Base-by-base conservation (phyloP, 345 rosid species). In the rapeseed (Brassica napus) region DNA sequence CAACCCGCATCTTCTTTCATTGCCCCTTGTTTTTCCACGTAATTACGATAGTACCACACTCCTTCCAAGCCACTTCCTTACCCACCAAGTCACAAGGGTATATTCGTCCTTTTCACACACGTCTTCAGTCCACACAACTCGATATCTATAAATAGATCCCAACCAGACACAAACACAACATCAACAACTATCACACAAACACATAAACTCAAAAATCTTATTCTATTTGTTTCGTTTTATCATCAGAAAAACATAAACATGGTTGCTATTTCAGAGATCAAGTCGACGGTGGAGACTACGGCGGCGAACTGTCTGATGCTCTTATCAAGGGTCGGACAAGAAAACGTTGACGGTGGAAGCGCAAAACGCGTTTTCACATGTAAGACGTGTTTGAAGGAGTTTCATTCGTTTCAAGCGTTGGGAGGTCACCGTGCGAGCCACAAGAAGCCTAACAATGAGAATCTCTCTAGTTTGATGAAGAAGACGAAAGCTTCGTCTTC, bases 381-480 rank as follows among this genome's bases (percentile, higher is more conserved):
- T 89, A 94, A 91, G 79, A 92, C 97, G 26, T 94, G 98, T 76
- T 73, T 89, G 85, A 88, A 72, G 75, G 77, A 82, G 69, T 94
- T 94, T 77, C 65, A 87, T 15, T 89, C 98, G 30, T 94, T 94
- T 65, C 98, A 94, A 82, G 98, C 98, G 0, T 73, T 94, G 5
- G 98, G 98, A 0, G 98, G 98, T 3, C 98, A 94, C 85, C 89
- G 97, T 6, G 95, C 98, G 0, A 94, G 98, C 42, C 98, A 94
- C 90, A 94, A 86, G 87, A 92, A 87, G 52, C 83, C 34, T 89
- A 94, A 12, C 70, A 57, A 31, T 7, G 83, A 79, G 24, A 52
- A 12, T 9, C 8, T 73, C 1, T 55, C 83, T 0, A 73, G 77
- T 3, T 72, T 85, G 15, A 81, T 84, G 0, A 65, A 75, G 74